These are phyloP conservation scores for Pestalotiopsis sp. DNA, from an alignment of 2,329 filamentous ascomycete genomes.

Conservation along the genomic window DNA sequence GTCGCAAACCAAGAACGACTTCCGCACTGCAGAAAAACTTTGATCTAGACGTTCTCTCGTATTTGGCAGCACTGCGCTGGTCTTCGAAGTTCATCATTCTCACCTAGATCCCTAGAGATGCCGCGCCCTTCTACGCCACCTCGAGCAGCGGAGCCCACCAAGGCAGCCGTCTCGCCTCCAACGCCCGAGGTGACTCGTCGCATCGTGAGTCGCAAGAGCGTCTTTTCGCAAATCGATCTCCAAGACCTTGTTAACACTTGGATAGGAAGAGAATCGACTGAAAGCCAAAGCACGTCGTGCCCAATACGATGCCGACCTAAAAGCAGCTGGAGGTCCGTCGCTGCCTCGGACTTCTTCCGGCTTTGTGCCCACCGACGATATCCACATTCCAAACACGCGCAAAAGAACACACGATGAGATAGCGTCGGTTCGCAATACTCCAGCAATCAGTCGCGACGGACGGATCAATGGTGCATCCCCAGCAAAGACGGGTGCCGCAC, in stretches of 20 bases:
- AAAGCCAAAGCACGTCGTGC: slow-evolving; percentile 86
- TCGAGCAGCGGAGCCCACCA: slow-evolving; percentile 29
- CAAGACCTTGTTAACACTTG: slow-evolving; percentile 15
- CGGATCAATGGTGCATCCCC: slow-evolving; percentile 43
- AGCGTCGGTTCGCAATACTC: slow-evolving; percentile 46
- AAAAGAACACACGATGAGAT: slow-evolving; percentile 75
- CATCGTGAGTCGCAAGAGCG: slow-evolving; percentile 46
- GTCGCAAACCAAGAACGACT: slow-evolving; percentile 7
- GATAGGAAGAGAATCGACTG: slow-evolving; percentile 82
- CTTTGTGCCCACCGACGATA: slow-evolving; percentile 70
- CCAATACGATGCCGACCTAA: slow-evolving; percentile 67
- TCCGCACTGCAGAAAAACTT: background rate
- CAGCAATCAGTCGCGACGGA: slow-evolving; percentile 71
- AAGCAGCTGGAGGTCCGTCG: slow-evolving; percentile 44
- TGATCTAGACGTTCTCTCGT: background rate
- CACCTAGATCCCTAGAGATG: slow-evolving; percentile 35
- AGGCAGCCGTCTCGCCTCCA: slow-evolving; percentile 44
- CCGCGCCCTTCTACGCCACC: slow-evolving; percentile 51
- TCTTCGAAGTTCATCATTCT: background rate
- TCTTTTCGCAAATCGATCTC: background rate
- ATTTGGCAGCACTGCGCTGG: background rate
- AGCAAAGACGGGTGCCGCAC: slow-evolving; percentile 38
- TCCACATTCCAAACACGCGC: slow-evolving; percentile 59
- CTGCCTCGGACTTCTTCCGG: slow-evolving; percentile 61
- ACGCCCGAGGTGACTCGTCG: slow-evolving; percentile 58